phyloP scores from a whole-genome alignment of 129 eudicot genomes.

The Tagetes patula region DNA sequence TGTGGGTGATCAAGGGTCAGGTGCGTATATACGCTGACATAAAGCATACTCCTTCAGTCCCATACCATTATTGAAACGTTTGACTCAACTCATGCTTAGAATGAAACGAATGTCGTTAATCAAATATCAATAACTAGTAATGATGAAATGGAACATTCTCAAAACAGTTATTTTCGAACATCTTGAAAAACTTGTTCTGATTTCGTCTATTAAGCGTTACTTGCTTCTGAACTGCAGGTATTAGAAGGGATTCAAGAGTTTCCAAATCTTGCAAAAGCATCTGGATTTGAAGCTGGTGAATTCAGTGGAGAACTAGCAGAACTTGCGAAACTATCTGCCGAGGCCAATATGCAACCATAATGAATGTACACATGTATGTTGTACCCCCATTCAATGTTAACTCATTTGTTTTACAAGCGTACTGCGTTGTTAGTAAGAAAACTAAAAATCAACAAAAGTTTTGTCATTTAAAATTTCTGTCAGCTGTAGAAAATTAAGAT shows the following conservation, averaged over 20 bases:
- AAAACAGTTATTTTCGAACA: background rate
- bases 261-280: conserved; percentile 64
- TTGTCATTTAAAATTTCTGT: no score
- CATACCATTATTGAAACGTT: background rate
- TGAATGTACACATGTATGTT: conserved; percentile 1
- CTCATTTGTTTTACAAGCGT: conserved; percentile 16
- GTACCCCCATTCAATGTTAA: conserved; percentile 8
- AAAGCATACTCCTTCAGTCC: background rate
- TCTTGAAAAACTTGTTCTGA: background rate
- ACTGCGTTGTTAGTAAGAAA: background rate
- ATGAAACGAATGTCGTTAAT: no score
- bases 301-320: conserved; percentile 33
- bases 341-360: conserved; percentile 34
- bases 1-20: conserved; percentile 92
- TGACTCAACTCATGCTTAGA: background rate
- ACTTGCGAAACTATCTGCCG: conserved; percentile 35
- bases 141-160: background rate
- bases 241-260: conserved; percentile 57
- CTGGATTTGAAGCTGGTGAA: conserved; percentile 62
- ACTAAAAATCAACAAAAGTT: background rate
- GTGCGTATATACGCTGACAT: conserved; percentile 33
- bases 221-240: conserved; percentile 47
- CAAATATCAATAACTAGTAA: no score
- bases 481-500: background rate
- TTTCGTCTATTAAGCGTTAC: conserved; percentile 1